phyloP scores from a whole-genome alignment of 1,139 yeast species.

The Geotrichum europaeum region DNA sequence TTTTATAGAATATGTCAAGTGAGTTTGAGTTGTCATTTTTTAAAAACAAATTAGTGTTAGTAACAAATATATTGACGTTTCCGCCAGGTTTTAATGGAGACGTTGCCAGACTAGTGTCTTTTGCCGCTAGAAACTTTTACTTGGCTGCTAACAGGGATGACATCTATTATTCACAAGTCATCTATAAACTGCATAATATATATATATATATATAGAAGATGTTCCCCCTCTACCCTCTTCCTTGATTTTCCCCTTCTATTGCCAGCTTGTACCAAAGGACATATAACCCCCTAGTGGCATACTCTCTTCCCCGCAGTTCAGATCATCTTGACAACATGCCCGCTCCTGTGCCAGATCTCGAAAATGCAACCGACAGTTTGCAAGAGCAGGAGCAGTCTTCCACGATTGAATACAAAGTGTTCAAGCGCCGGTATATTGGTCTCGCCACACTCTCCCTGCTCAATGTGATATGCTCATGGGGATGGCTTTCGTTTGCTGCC shows the following conservation, averaged over 20 bases:
- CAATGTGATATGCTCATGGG: constrained; percentile 35
- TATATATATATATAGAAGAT: too few species aligned
- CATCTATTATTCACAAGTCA: too few species aligned
- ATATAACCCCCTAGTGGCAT: neutral
- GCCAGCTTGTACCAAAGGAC: neutral
- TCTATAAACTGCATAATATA: too few species aligned
- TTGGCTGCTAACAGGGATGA: too few species aligned
- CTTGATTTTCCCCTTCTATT: neutral
- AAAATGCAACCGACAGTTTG: neutral
- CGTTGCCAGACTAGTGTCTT: too few species aligned
- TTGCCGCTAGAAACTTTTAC: too few species aligned
- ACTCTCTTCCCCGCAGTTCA: neutral
- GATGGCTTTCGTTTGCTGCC: constrained; percentile 36
- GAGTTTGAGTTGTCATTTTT: too few species aligned
- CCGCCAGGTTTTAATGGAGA: too few species aligned
- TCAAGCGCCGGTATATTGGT: constrained; percentile 36
- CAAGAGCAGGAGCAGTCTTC: neutral
- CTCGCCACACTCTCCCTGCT: constrained; percentile 30
- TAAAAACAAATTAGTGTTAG: too few species aligned
- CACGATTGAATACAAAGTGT: constrained; percentile 22
- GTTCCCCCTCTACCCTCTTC: too few species aligned
- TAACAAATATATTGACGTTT: too few species aligned
- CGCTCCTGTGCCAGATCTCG: neutral
- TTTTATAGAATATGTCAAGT: too few species aligned
- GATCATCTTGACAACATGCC: neutral